These are phyloP conservation scores for Nakazawaea ernobii DNA, from an alignment of 805 yeast species.

Conservation along the genomic window DNA sequence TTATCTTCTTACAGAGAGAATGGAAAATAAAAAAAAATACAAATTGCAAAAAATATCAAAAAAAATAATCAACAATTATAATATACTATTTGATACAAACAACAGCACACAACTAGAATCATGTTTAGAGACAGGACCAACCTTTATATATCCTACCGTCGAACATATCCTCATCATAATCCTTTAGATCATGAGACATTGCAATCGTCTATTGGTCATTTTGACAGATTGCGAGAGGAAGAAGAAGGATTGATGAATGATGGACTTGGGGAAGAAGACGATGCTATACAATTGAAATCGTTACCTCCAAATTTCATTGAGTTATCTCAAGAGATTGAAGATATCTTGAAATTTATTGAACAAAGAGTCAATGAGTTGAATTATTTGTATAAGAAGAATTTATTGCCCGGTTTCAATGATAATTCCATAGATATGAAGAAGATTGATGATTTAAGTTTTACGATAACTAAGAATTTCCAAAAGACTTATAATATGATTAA, in stretches of 20 bases:
- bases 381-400: slow-evolving; percentile 69
- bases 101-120: slow-evolving; percentile 12
- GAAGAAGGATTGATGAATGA: slow-evolving; percentile 50
- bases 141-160: slow-evolving; percentile 78
- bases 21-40: background rate
- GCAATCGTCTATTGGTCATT: slow-evolving; percentile 15
- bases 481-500: slow-evolving; percentile 72
- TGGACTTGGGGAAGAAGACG: slow-evolving; percentile 19
- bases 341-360: slow-evolving; percentile 46
- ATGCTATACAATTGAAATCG: slow-evolving; percentile 51
- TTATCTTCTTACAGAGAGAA: too few relatives aligned
- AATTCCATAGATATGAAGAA: slow-evolving; percentile 66
- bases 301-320: slow-evolving; percentile 80
- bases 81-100: background rate
- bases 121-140: slow-evolving; percentile 97
- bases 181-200: slow-evolving; percentile 12
- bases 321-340: slow-evolving; percentile 66
- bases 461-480: slow-evolving; percentile 73
- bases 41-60: background rate
- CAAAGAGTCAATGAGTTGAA: slow-evolving; percentile 54
- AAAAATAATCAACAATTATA: background rate
- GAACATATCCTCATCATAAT: slow-evolving; percentile 74
- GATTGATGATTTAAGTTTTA: slow-evolving; percentile 73
- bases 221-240: slow-evolving; percentile 41
- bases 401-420: slow-evolving; percentile 86